Percentiles rank a stretch among this genome's conserved stretches.
phyloP scores from a whole-genome alignment of 441 rosid genomes.

The Adansonia gregorii region DNA sequence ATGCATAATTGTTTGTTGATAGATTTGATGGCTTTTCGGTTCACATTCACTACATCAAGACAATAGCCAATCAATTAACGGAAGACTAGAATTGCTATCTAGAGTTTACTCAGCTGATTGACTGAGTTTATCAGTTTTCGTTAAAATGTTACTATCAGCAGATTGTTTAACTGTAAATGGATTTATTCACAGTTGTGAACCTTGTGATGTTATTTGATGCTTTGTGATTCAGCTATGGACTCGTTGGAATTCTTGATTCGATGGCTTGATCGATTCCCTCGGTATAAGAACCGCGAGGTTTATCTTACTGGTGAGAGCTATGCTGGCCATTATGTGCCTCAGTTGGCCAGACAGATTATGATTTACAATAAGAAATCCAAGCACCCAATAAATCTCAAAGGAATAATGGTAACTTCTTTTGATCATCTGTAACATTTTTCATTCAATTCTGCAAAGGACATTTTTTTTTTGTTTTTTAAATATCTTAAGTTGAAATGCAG shows the following conservation, averaged over 20 bases:
- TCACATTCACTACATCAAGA: not conserved
- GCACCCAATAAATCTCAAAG: conserved; percentile 72
- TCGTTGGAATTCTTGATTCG: conserved; percentile 68
- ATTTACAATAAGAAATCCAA: conserved; percentile 55
- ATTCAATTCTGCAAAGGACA: not conserved
- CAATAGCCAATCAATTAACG: not conserved
- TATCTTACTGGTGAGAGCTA: conserved; percentile 91
- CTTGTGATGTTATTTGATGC: not conserved
- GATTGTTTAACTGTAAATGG: not conserved
- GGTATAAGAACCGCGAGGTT: conserved; percentile 69
- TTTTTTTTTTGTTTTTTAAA: not conserved
- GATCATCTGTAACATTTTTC: not conserved
- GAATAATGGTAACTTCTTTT: conserved; percentile 68
- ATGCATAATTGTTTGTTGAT: too few relatives aligned
- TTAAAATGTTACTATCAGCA: not conserved
- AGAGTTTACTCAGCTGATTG: not conserved
- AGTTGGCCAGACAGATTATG: conserved; percentile 80
- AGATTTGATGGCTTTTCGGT: too few relatives aligned
- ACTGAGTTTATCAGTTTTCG: not conserved
- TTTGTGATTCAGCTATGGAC: conserved; percentile 64
- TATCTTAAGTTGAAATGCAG: conserved; percentile 36
- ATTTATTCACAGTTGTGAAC: not conserved
- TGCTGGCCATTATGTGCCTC: conserved; percentile 98
- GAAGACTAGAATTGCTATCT: not conserved
- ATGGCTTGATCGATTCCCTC: conserved; percentile 85